Evolutionary conservation across 495 filamentous ascomycete genomes (phyloP).

Genomic region (Aspergillus avenaceus): DNA sequence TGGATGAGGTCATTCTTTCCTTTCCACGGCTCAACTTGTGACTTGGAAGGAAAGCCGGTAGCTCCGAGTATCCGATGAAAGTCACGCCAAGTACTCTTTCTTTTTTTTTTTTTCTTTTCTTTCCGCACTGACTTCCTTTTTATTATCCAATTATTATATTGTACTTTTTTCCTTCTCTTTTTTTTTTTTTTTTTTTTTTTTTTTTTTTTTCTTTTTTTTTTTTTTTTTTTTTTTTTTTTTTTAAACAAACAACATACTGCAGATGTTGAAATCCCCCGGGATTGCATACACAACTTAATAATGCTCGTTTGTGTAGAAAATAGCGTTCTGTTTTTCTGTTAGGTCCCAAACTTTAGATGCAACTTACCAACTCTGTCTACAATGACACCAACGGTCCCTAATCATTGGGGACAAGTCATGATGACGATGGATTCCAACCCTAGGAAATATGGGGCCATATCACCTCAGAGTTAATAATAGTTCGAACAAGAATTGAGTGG

Average conservation of each 20-base stretch:
- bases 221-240: background rate
- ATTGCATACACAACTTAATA: no score
- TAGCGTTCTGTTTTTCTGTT: background rate
- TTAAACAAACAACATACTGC: no score
- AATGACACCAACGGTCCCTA: background rate
- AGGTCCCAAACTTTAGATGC: background rate
- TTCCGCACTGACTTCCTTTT: background rate
- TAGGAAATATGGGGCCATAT: background rate
- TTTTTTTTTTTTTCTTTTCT: background rate
- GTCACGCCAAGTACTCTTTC: background rate
- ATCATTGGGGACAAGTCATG: background rate
- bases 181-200: no score
- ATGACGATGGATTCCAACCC: slow-evolving; percentile 2
- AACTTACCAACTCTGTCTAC: background rate
- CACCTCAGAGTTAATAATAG: background rate
- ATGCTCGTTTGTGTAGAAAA: background rate
- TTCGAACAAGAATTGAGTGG: no score
- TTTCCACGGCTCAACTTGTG: slow-evolving; percentile 9
- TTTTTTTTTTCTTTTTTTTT: background rate
- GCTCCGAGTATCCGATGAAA: slow-evolving; percentile 13
- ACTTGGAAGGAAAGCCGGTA: slow-evolving; percentile 13
- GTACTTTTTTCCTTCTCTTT: background rate
- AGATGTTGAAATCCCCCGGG: no score
- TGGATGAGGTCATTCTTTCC: slow-evolving; percentile 16
- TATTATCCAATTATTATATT: no score